Evolutionary conservation across 106 monocot genomes (phyloP), one percentile per base, ranked within the genome.

Genomic region (Dendrobium nobile): DNA sequence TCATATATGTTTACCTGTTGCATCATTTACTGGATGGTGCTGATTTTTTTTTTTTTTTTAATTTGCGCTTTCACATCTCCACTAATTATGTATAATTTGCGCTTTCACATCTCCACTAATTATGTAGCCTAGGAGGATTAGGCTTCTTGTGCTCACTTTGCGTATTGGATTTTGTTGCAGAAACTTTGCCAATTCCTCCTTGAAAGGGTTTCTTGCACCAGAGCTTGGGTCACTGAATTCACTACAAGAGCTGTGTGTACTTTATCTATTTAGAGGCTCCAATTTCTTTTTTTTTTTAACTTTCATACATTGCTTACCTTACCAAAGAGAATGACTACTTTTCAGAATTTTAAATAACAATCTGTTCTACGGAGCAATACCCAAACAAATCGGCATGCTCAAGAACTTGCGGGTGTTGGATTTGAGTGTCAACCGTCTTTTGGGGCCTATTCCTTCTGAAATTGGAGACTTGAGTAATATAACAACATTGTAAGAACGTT

Each of bases 191-290:
- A 84, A 87, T 89, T 94, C 89, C 43, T 94, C 94, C 20, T 80
- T 98, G 82, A 88, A 84, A 87, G 97, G 97, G 70, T 92, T 91
- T 80, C 84, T 98, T 9, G 75, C 89, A 15, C 89, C 84, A 18
- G 90, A 92, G 79, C 44, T 98, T 74, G 89, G 94, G 41, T 78
- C 28, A 2, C 82, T 98, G 79, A 79, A 72, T 43, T 89, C 41
- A 45, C 84, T 98, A 83, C 83, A 98, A 87, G 81, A 89, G 78
- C 80, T 97, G 94, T 98, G 89, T 75, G 90, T 26, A 44, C 7
- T 72, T 72, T 40, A 37, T 72, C 37, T 17, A 15, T 26, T 72
- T 15, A 40, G 15, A 16, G 0, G 37, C 72, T 40, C 37, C 11
- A 72, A 40, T 72, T 28, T 72, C 37, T 3, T 1, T n/a, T 16